Percentiles rank a stretch among this genome's conserved stretches.
Conservation (phyloP, 495 filamentous ascomycete species). For the Acidiella bohemica region DNA sequence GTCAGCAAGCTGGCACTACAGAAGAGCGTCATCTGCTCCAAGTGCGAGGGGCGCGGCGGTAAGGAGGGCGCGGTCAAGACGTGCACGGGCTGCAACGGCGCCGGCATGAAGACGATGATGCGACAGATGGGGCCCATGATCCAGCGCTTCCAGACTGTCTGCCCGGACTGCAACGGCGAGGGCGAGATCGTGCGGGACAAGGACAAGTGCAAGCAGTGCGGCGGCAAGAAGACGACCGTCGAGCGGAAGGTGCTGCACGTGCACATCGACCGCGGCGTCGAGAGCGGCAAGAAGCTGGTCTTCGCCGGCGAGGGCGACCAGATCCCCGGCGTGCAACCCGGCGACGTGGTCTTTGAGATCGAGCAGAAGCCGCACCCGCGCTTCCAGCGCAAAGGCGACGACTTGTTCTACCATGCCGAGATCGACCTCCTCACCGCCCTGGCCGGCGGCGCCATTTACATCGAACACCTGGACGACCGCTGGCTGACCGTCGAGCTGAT, state of each 20-base stretch:
- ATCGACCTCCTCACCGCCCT: constrained; percentile 94
- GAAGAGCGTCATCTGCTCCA: constrained; percentile 90
- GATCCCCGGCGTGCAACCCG: constrained; percentile 78
- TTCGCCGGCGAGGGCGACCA: constrained; percentile 97
- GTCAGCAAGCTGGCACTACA: constrained; percentile 93
- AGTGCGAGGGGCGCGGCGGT: constrained; percentile 89
- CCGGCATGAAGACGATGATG: constrained; percentile 99
- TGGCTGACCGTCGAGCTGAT: constrained; percentile 86
- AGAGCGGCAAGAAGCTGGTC: constrained; percentile 85
- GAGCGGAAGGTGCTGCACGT: constrained; percentile 98
- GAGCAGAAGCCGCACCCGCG: constrained; percentile 93
- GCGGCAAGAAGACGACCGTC: constrained; percentile 91
- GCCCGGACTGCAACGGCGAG: constrained; percentile 93
- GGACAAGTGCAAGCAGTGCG: constrained; percentile 88
- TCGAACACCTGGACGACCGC: constrained; percentile 94
- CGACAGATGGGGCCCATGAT: constrained; percentile 99
- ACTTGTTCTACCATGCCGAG: constrained; percentile 88
- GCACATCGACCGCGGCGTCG: constrained; percentile 88
- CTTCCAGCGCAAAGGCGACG: constrained; percentile 92
- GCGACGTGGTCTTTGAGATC: constrained; percentile 95
- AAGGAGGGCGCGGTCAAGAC: constrained; percentile 94
- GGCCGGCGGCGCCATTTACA: constrained; percentile 71
- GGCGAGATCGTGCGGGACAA: constrained; percentile 92
- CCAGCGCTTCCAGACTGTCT: constrained; percentile 97
- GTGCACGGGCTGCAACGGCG: constrained; percentile 79